Base-by-base conservation (phyloP, 441 rosid species). In the Aleurites moluccanus region DNA sequence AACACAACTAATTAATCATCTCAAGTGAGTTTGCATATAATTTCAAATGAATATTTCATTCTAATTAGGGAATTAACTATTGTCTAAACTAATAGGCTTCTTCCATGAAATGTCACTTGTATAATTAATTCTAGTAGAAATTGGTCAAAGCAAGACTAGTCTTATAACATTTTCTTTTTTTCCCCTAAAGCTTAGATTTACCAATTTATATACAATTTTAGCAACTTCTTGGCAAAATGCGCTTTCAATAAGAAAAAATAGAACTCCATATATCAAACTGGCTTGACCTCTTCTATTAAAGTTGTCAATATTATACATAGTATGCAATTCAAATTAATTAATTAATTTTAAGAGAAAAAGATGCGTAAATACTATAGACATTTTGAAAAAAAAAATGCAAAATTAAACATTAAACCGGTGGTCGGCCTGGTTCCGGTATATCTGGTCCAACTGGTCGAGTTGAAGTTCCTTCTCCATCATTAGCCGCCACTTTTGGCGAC, bases 401-500 rank as follows among this genome's bases (percentile, higher is more conserved):
- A 21, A 42, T 10, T 25, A 5, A 11, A 16, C 18, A 15, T 61
- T 70, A 88, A 30, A 85, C 87, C 42, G 85, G 86, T 0, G 78
- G 80, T 0, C 86, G 82, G 69, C 56, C 65, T 23, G 89, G 78
- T 35, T 84, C 84, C 61, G 57, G 80, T 23, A 69, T 55, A 30
- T 60, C 79, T 5, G 57, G 61, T 60, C 64, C 85, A 65, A 20
- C 75, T 2, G 78, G 64, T 33, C 76, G 79, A 42, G 65, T 57
- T 28, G 90, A 79, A 42, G 69, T 84, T 3, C 73, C 86, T 11
- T 79, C 84, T 13, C 76, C 80, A 9, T 69, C 77, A n/a, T 61
- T 70, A 0, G 81, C 78, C 2, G 74, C 75, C 50, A 74, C 86
- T 73, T 45, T 80, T 0, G 82, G 88, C 5, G 87, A 85, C 76